Conservation (phyloP, 2,329 filamentous ascomycete genomes). For the Beauveria brongniartii region DNA sequence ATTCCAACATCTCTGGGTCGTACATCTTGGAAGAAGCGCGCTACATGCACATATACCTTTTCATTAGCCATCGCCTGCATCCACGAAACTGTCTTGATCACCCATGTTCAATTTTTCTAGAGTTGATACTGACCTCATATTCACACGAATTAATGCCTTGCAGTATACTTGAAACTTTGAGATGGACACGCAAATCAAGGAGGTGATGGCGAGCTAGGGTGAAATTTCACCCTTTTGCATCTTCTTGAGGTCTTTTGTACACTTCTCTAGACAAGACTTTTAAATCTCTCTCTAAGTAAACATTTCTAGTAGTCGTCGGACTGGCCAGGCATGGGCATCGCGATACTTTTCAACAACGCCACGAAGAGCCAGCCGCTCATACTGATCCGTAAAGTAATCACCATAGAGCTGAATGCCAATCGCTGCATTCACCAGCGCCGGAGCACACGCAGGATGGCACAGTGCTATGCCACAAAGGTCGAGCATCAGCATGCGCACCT, state of each 20-base stretch:
- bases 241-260: neutral
- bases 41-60: too few relatives aligned
- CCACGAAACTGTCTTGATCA: too few relatives aligned
- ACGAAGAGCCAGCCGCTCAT: conserved; percentile 28
- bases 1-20: too few relatives aligned
- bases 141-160: too few relatives aligned
- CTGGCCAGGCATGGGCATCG: conserved; percentile 33
- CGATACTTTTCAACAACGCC: conserved; percentile 37
- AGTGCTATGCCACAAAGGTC: conserved; percentile 33
- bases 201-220: neutral
- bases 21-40: too few relatives aligned
- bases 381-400: conserved; percentile 33
- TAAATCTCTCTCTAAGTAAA: conserved; percentile 16
- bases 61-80: too few relatives aligned
- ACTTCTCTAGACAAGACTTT: neutral
- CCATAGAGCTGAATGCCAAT: conserved; percentile 34
- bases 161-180: too few relatives aligned
- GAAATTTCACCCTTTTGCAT: too few relatives aligned
- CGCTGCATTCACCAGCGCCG: conserved; percentile 30
- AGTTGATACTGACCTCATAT: too few relatives aligned
- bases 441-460: conserved; percentile 29
- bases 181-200: neutral
- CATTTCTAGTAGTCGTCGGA: conserved; percentile 28
- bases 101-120: neutral
- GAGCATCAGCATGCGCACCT: conserved; percentile 29